A percentile compares a stretch with the other conserved stretches of the same genome.
Conservation (phyloP, 306 rosid genomes). For the Crotalaria pallida region DNA sequence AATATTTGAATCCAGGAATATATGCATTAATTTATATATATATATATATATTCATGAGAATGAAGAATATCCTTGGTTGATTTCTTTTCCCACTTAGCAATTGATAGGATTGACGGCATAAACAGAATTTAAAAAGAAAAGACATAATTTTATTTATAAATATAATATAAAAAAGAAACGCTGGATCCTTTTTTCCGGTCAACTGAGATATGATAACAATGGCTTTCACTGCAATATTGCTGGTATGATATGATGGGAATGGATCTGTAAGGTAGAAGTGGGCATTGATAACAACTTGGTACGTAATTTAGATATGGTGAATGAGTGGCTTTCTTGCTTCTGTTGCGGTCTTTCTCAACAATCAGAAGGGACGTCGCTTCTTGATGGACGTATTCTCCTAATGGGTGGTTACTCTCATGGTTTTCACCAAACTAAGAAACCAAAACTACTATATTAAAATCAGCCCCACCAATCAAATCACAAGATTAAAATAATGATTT, state of each 20-base stretch:
- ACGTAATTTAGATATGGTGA: slow-evolving; percentile 32
- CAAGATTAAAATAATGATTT: not conserved
- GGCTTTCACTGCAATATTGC: slow-evolving; percentile 27
- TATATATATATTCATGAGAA: slow-evolving; percentile 8
- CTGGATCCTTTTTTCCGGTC: slow-evolving; percentile 12
- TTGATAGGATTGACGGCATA: not conserved
- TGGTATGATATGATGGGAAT: slow-evolving; percentile 26
- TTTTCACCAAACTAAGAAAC: slow-evolving; percentile 46
- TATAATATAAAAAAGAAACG: not conserved
- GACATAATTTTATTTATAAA: not conserved
- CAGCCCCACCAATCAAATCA: slow-evolving; percentile 25
- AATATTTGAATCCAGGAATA: slow-evolving; percentile 20
- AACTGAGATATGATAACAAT: slow-evolving; percentile 27
- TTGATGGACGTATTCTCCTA: slow-evolving; percentile 36
- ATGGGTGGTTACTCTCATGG: slow-evolving; percentile 24
- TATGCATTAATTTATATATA: slow-evolving; percentile 19
- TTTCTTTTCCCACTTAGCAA: slow-evolving; percentile 7
- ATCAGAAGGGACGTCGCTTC: slow-evolving; percentile 39
- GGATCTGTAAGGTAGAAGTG: slow-evolving; percentile 25
- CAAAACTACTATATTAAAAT: not conserved
- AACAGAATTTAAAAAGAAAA: not conserved
- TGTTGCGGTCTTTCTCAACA: slow-evolving; percentile 16
- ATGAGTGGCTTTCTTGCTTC: slow-evolving; percentile 25
- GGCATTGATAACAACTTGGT: slow-evolving; percentile 28
- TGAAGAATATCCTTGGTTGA: slow-evolving; percentile 16